Evolutionary conservation across 441 rosid genomes (phyloP).

Genomic region (Metrosideros polymorpha): DNA sequence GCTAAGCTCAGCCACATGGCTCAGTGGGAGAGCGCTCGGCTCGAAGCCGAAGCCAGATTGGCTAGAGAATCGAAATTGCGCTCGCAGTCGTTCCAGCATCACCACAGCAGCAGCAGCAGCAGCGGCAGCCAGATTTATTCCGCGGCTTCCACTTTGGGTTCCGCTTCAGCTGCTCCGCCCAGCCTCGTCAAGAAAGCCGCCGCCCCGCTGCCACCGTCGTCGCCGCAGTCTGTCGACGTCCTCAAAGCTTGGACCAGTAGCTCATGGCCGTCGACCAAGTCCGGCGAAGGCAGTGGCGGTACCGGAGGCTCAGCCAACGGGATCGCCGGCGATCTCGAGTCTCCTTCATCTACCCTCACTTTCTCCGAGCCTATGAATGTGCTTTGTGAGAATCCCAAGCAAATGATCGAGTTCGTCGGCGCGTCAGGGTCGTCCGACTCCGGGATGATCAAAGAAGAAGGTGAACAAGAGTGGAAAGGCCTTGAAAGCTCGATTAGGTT

Average conservation of each 20-base stretch:
- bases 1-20: conserved; percentile 97
- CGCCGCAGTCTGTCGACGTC: conserved; percentile 4
- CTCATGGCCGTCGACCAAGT: not conserved
- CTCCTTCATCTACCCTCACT: conserved; percentile 80
- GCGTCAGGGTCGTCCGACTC: conserved; percentile 42
- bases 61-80: conserved; percentile 82
- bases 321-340: conserved; percentile 37
- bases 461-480: conserved; percentile 51
- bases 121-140: conserved; percentile 1
- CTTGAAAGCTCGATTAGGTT: conserved; percentile 18
- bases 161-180: conserved; percentile 3
- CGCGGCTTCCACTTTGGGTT: conserved; percentile 1
- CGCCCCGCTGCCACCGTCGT: not conserved
- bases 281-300: not conserved
- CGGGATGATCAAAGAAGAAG: conserved; percentile 42
- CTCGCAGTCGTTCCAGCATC: conserved; percentile 33
- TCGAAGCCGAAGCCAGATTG: conserved; percentile 94
- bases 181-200: conserved; percentile 1
- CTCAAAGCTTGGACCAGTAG: conserved; percentile 23
- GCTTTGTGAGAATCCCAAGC: conserved; percentile 18
- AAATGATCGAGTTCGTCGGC: conserved; percentile 43
- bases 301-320: conserved; percentile 8
- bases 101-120: conserved; percentile 1
- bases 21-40: conserved; percentile 97
- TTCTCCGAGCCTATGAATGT: conserved; percentile 41